Base-by-base conservation (phyloP, 2,329 filamentous ascomycete species). In the Coniochaeta ligniaria region DNA sequence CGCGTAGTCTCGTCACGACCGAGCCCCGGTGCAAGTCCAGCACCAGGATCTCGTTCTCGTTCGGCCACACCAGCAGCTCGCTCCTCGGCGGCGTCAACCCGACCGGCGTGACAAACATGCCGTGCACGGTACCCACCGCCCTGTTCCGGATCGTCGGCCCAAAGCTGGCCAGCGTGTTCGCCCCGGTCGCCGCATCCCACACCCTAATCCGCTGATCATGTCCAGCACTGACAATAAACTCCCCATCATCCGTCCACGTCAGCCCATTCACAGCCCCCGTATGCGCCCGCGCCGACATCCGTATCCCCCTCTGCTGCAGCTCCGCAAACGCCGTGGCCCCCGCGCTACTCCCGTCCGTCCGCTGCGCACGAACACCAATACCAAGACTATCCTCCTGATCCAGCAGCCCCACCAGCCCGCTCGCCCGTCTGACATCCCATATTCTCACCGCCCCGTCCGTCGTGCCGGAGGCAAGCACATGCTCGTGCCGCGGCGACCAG, bases 151-250 rank as follows among this genome's bases (percentile, higher is more conserved):
- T 81, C 31, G 87, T 81, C 0, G 93, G 90, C 0, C 92, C 92
- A 70, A 97, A 98, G 71, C 89, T 93, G 0, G 90, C 90, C 6
- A 97, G 83, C 0, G 91, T 96, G 72, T 98, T 97, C 20, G 89
- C 89, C 2, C 92, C 92, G 0, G 85, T 91, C 0, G 80, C 80
- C 1, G 90, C 85, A 70, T 96, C 84, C 94, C 94, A 98, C 1
- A 97, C 90, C 5, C 93, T 84, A 63, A 98, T 88, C 9, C 89
- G 85, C 57, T 90, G 82, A 71, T 98, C 95, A 61, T 96, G 89
- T 0, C 92, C 93, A 1, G 90, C 83, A 0, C 90, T 92, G 14
- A 97, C 80, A 20, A 98, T 80, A 70, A 89, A 87, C 16, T 78
- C 79, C 0, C 92, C 92, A 69, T 92, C 87, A 62, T 91, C 87